Conservation (phyloP, 176 grass and related monocot species). For the Musa itinerans region DNA sequence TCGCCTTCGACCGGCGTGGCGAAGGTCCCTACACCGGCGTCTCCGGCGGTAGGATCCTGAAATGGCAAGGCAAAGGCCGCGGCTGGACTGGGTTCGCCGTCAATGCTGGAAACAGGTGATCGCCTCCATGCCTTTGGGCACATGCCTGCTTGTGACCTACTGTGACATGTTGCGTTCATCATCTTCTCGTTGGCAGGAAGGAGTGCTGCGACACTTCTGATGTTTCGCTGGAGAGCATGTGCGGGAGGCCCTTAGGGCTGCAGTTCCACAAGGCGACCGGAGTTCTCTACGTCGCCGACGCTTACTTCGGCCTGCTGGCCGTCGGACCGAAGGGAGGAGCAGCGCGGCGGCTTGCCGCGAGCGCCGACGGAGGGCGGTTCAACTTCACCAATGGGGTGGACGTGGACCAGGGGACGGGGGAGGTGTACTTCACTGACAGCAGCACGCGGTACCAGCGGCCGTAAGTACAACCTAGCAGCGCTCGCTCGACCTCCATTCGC, state of each 20-base stretch:
- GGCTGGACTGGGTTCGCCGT: constrained; percentile 69
- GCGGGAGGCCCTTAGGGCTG: constrained; percentile 68
- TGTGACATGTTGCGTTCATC: too few relatives aligned
- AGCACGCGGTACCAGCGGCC: constrained; percentile 47
- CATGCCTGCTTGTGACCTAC: too few relatives aligned
- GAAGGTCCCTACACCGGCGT: constrained; percentile 73
- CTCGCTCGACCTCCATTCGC: too few relatives aligned
- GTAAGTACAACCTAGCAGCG: constrained; percentile 33
- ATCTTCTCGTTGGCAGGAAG: not conserved
- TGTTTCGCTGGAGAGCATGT: constrained; percentile 49
- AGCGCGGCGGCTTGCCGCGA: constrained; percentile 35
- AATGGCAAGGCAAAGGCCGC: constrained; percentile 35
- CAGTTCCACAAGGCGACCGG: constrained; percentile 62
- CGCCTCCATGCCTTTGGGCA: not conserved
- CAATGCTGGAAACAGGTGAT: constrained; percentile 36
- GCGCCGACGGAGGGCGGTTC: constrained; percentile 57
- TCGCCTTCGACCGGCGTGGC: constrained; percentile 65
- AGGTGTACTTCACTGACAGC: constrained; percentile 87
- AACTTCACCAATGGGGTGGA: constrained; percentile 76
- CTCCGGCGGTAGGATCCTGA: constrained; percentile 67
- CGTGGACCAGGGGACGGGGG: constrained; percentile 67
- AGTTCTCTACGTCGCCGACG: constrained; percentile 78
- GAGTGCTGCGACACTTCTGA: constrained; percentile 27
- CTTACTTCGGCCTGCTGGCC: constrained; percentile 65
- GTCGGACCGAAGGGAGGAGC: constrained; percentile 44